Conservation (phyloP, 208 protist genomes). For the Jaenimonas drosophilae region DNA sequence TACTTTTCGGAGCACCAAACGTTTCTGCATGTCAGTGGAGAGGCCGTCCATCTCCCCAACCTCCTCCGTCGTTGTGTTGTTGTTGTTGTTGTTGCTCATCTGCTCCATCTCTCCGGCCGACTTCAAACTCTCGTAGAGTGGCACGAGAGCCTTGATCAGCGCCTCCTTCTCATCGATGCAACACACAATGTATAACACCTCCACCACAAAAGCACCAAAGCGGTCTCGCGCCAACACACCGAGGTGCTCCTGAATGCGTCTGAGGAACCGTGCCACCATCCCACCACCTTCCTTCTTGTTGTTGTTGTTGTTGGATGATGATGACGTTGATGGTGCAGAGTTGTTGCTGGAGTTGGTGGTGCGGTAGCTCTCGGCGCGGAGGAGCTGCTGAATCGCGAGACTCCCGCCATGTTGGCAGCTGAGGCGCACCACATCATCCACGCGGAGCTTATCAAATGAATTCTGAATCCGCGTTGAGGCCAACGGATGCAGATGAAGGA, state of each 20-base stretch:
- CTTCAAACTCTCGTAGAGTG: conserved; percentile 38
- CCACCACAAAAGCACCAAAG: conserved; percentile 66
- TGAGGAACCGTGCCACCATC: conserved; percentile 33
- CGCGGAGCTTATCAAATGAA: conserved; percentile 55
- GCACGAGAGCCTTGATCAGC: conserved; percentile 56
- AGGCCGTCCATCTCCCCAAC: conserved; percentile 3
- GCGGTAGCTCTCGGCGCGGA: conserved; percentile 24
- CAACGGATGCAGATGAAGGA: conserved; percentile 55
- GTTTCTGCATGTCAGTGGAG: conserved; percentile 12
- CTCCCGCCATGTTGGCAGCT: conserved; percentile 44
- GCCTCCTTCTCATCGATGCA: conserved; percentile 68
- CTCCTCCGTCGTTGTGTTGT: too few relatives aligned
- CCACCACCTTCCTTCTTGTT: too few relatives aligned
- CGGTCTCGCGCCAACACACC: conserved; percentile 30
- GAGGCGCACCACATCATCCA: conserved; percentile 42
- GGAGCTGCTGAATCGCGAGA: conserved; percentile 70
- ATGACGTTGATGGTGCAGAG: conserved; percentile 3
- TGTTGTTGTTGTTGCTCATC: too few relatives aligned
- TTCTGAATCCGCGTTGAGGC: conserved; percentile 50
- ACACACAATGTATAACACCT: conserved; percentile 62
- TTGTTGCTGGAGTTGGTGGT: not conserved
- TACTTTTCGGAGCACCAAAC: conserved; percentile 71
- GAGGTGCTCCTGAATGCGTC: conserved; percentile 38
- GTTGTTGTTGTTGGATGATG: not conserved
- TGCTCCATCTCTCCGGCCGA: too few relatives aligned